Conservation (phyloP, 352 stramenopile species). For the Thalassiosira exigua region DNA sequence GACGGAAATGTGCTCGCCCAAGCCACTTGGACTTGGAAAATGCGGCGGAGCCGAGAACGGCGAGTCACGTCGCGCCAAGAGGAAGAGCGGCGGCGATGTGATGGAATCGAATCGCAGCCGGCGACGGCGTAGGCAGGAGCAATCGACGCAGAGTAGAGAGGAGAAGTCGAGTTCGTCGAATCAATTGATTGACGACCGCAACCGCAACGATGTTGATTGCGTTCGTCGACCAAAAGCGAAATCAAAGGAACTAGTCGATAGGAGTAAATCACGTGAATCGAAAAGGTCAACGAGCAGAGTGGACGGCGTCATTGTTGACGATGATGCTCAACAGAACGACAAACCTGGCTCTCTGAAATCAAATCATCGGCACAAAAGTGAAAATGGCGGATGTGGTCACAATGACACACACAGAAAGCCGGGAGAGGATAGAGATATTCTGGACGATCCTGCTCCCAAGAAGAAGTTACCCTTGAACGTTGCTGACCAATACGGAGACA, state of each 20-base stretch:
- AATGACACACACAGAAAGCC: not conserved
- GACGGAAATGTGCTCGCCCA: conserved; percentile 33
- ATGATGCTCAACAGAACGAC: not conserved
- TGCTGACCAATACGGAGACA: not conserved
- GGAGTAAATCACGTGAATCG: too few relatives aligned
- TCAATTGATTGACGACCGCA: not conserved
- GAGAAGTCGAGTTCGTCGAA: too few relatives aligned
- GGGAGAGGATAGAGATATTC: conserved; percentile 15
- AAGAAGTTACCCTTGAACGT: conserved; percentile 10
- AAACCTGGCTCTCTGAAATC: too few relatives aligned
- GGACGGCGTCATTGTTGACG: too few relatives aligned
- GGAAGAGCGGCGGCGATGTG: not conserved
- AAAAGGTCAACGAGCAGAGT: too few relatives aligned
- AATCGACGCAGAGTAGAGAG: conserved; percentile 2
- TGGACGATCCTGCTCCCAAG: conserved; percentile 10
- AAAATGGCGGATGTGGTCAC: too few relatives aligned
- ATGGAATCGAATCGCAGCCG: conserved; percentile 55
- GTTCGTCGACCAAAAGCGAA: not conserved
- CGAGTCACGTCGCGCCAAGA: not conserved
- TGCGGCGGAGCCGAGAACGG: not conserved
- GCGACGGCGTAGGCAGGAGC: conserved; percentile 17
- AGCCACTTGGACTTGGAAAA: too few relatives aligned
- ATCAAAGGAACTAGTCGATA: too few relatives aligned
- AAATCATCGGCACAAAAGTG: too few relatives aligned
- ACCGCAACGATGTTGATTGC: not conserved